Base-by-base conservation (phyloP, 768 basidiomycete genomes). In the Kwoniella dendrophila region DNA sequence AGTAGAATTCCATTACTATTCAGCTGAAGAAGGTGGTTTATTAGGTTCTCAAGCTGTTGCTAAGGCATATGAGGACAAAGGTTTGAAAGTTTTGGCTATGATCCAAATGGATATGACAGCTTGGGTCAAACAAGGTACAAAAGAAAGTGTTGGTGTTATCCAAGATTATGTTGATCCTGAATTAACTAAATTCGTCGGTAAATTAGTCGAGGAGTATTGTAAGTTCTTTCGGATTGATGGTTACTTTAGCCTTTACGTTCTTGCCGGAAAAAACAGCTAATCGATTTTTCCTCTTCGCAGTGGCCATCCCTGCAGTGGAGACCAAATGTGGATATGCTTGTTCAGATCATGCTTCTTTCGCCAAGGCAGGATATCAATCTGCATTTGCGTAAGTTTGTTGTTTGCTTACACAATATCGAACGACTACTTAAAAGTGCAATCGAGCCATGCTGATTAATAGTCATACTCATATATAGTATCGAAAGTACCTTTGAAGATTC, bases 281-380 rank as follows among this genome's bases (percentile, higher is more conserved):
- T 32, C 40, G 5, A 50, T 7, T 27, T 16, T 3, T 27, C 6
- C 18, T 11, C 1, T 14, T 0, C 26, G 4, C 48, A 75, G 73
- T 94, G 56, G 84, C 86, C 73, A 92, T 95, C 67, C 92, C 92
- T 27, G 90, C 85, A 70, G 88, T 86, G 27, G 86, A 90, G 82
- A 96, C 93, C 59, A 83, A 88, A 82, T 95, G 93, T 81, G 91
- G 78, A 34, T 95, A 96, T 74, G 92, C 91, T 54, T 96, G 92
- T 83, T 90, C 89, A 69, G 92, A 95, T 79, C 92, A 94, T 63
- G 67, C 72, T 27, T 61, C 36, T 66, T 73, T 77, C 74, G 68
- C 70, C 68, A 70, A 76, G 81, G 90, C 88, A 51, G 91, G 92
- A 62, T 94, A 91, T 74, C 88, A 88, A 27, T 86, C 87, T 64